phyloP scores from a whole-genome alignment of 2,329 filamentous ascomycete species.

The Aspergillus fumigatus region DNA sequence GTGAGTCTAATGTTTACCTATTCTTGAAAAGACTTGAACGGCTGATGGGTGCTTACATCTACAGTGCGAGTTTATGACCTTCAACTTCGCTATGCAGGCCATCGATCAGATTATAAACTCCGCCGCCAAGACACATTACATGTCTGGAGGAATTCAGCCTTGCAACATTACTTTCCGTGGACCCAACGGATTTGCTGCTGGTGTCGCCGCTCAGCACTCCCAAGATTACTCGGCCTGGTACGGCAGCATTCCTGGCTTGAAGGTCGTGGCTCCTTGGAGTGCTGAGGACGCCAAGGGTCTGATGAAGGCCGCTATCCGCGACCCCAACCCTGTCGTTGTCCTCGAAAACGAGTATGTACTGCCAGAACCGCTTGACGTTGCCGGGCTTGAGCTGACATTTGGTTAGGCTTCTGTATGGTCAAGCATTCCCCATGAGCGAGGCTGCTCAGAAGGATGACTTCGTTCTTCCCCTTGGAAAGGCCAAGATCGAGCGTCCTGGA shows the following conservation, averaged over 20 bases:
- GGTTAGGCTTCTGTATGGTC: constrained; percentile 75
- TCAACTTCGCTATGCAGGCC: constrained; percentile 99
- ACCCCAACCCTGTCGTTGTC: constrained; percentile 93
- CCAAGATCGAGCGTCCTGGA: constrained; percentile 94
- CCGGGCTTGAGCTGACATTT: constrained; percentile 21
- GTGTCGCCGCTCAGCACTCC: constrained; percentile 96
- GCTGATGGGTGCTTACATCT: constrained; percentile 1
- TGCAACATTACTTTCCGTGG: constrained; percentile 99
- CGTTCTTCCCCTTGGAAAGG: constrained; percentile 95
- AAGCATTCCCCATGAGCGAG: constrained; percentile 94
- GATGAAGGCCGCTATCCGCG: constrained; percentile 93
- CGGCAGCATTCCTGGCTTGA: constrained; percentile 93
- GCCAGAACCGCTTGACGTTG: background rate
- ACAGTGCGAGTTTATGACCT: constrained; percentile 99
- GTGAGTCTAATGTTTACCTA: constrained; percentile 53
- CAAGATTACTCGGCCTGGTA: constrained; percentile 99
- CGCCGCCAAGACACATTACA: constrained; percentile 97
- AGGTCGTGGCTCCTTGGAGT: constrained; percentile 95
- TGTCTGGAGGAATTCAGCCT: constrained; percentile 98
- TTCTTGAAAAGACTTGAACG: constrained; percentile 2
- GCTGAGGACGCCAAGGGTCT: constrained; percentile 98
- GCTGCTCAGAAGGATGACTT: constrained; percentile 95
- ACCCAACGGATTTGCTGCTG: constrained; percentile 94
- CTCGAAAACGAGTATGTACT: constrained; percentile 71
- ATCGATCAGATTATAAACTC: constrained; percentile 99